Conservation (phyloP, 441 rosid genomes). For the Erodium texanum region DNA sequence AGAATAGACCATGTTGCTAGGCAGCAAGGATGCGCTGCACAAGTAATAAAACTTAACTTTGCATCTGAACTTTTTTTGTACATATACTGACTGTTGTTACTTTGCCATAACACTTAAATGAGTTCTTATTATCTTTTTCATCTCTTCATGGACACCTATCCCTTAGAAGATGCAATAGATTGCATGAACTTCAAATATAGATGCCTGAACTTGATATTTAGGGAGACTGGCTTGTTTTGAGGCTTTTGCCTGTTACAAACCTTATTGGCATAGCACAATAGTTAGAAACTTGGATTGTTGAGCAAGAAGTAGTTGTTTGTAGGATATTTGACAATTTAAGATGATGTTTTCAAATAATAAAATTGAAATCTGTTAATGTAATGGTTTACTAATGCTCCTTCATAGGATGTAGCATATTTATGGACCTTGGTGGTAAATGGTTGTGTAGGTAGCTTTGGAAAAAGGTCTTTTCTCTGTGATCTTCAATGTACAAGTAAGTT, state of each 20-base stretch:
- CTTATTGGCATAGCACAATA: background rate
- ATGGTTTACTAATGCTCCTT: slow-evolving; percentile 6
- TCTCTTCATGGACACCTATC: background rate
- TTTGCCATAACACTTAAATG: background rate
- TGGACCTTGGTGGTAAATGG: slow-evolving; percentile 11
- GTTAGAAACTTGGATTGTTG: background rate
- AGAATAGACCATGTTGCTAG: slow-evolving; percentile 94
- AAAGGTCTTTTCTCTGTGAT: slow-evolving; percentile 81
- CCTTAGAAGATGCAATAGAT: background rate
- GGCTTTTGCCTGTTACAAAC: background rate
- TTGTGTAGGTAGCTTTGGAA: slow-evolving; percentile 77
- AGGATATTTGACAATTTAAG: background rate
- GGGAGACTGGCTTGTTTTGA: background rate
- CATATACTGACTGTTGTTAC: background rate
- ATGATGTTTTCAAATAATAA: background rate
- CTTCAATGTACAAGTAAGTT: slow-evolving; percentile 89
- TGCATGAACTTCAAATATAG: slow-evolving; percentile 1
- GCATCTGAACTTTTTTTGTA: background rate
- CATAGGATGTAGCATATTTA: background rate
- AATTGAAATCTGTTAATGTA: slow-evolving; percentile 6
- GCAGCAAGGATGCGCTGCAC: slow-evolving; percentile 91
- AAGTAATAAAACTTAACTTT: slow-evolving; percentile 28
- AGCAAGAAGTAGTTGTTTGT: too few relatives aligned
- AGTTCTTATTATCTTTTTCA: background rate
- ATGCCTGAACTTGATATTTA: background rate